Conservation (phyloP, 2,329 filamentous ascomycete species). For the Emydomyces testavorans region DNA sequence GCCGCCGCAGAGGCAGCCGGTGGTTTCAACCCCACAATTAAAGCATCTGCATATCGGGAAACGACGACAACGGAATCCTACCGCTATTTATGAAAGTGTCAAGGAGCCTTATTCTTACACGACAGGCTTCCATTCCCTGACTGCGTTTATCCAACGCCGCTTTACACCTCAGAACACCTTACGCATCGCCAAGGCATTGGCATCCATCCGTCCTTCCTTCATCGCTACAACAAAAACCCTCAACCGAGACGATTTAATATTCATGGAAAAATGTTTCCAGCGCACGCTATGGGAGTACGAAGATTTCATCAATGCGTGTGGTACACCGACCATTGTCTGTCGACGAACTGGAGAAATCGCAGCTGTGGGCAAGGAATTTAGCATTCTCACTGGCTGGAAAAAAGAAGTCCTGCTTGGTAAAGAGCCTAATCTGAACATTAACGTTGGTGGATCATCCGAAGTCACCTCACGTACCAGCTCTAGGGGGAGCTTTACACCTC, state of each 20-base stretch:
- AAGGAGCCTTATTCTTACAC: slow-evolving; percentile 88
- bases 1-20: slow-evolving; percentile 26
- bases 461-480: slow-evolving; percentile 33
- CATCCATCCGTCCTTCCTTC: slow-evolving; percentile 83
- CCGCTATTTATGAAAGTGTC: slow-evolving; percentile 76
- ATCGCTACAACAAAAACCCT: slow-evolving; percentile 85
- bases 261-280: slow-evolving; percentile 97
- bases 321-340: slow-evolving; percentile 83
- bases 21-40: slow-evolving; percentile 35
- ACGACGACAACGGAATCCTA: slow-evolving; percentile 57
- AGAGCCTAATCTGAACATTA: slow-evolving; percentile 76
- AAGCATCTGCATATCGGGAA: slow-evolving; percentile 36
- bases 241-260: slow-evolving; percentile 77
- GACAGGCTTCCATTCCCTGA: slow-evolving; percentile 77
- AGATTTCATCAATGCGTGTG: slow-evolving; percentile 77
- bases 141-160: slow-evolving; percentile 64
- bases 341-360: slow-evolving; percentile 90
- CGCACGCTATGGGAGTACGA: slow-evolving; percentile 86
- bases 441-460: slow-evolving; percentile 47
- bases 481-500: slow-evolving; percentile 41
- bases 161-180: slow-evolving; percentile 67
- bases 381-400: slow-evolving; percentile 88
- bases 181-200: slow-evolving; percentile 74
- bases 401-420: slow-evolving; percentile 81
- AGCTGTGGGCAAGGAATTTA: slow-evolving; percentile 91